phyloP scores from a whole-genome alignment of 83 land plant species.

The Picea abies region DNA sequence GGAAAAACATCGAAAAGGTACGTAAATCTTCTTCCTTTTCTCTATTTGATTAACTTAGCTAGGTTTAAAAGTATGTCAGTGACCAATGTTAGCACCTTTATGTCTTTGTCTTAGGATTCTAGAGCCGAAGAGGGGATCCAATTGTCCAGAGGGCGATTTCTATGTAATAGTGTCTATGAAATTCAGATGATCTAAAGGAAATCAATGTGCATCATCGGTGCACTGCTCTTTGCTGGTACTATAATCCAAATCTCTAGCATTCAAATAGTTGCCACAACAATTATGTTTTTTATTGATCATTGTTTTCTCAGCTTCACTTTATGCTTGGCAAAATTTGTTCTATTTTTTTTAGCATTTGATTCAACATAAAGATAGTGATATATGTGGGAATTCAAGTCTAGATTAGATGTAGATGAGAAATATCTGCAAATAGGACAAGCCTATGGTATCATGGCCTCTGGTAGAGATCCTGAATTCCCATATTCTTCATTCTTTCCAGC shows the following conservation, averaged over 20 bases:
- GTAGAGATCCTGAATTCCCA: slow-evolving; percentile 15
- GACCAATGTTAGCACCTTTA: too few relatives aligned
- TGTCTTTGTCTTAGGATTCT: too few relatives aligned
- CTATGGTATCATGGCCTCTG: slow-evolving; percentile 25
- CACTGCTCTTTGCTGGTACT: slow-evolving; percentile 46
- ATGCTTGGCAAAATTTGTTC: slow-evolving; percentile 22
- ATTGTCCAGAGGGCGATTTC: too few relatives aligned
- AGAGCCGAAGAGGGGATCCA: too few relatives aligned
- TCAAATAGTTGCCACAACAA: slow-evolving; percentile 37
- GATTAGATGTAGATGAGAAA: slow-evolving; percentile 62
- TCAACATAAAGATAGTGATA: slow-evolving; percentile 63
- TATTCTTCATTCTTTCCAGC: slow-evolving; percentile 28
- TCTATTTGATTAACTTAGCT: too few relatives aligned
- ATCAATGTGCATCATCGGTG: slow-evolving; percentile 19
- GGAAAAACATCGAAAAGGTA: too few relatives aligned
- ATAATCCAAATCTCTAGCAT: slow-evolving; percentile 62
- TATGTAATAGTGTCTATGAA: too few relatives aligned
- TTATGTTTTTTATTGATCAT: slow-evolving; percentile 53
- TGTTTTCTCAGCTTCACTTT: slow-evolving; percentile 57
- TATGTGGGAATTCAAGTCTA: slow-evolving; percentile 75
- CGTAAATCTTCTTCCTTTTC: too few relatives aligned
- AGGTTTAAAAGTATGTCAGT: too few relatives aligned
- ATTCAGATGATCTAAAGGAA: not conserved
- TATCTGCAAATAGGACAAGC: slow-evolving; percentile 70
- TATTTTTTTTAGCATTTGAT: slow-evolving; percentile 23